Evolutionary conservation across 2,329 filamentous ascomycete species (phyloP), one percentile per base, ranked within the genome.

Genomic region (Talaromyces marneffei): DNA sequence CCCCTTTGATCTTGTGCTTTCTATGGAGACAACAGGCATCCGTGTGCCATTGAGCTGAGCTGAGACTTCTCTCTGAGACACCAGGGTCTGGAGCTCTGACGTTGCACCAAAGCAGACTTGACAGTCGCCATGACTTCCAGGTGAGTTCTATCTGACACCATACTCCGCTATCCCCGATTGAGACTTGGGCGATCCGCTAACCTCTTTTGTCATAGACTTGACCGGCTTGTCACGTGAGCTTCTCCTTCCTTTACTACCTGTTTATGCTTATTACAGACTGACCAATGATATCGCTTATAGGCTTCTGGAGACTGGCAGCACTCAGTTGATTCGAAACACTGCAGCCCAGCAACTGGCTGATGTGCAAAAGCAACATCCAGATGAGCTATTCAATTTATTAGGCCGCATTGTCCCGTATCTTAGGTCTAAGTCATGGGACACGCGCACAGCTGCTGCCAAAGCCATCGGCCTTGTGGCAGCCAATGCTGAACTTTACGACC

Each of bases 331-430:
- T 73, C 88, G 95, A 68, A 96, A 97, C 72, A 99, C 94, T 65
- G 95, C 94, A 65, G 94, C 96, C 64, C 92, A 95, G 72, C 94
- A 99, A 78, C 84, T 99, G 65, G 94, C 92, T 64, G 94, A 99
- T 77, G 94, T 96, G 76, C 95, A 99, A 77, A 97, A 97, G 74
- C 90, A 94, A 75, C 94, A 97, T 70, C 94, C 94, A 0, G 93
- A 99, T 77, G 95, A 99, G 75, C 82, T 99, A 1, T 97, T 97
- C 78, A 97, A 97, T 72, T 83, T 99, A 6, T 83, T 99, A 12
- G 93, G 91, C 31, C 85, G 93, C 63, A 92, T 99, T 33, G 87
- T 99, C n/a, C 93, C 94, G 0, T 99, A 97, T 75, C 83, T 99
- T 31, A 87, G 91, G 62, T 93, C 94, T 68, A 96, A 93, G 74